Percentiles rank a stretch among this genome's conserved stretches.
These are phyloP conservation scores for Backusella sp. DNA, from an alignment of 192 early-diverging fungal genomes.

Conservation along the genomic window DNA sequence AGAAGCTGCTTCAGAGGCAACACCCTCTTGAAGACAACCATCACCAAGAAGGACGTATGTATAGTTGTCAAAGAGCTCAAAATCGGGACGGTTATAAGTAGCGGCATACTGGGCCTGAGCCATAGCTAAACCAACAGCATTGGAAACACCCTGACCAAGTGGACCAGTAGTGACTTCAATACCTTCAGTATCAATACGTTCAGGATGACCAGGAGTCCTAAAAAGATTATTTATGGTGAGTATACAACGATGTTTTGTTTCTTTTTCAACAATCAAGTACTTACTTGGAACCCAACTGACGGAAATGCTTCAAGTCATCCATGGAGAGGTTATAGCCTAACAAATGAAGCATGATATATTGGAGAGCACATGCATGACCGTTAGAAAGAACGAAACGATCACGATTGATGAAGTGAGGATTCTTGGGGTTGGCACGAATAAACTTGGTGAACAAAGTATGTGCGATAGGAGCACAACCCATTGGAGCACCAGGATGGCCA, in stretches of 20 bases:
- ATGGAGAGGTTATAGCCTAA: constrained; percentile 84
- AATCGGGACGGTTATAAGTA: constrained; percentile 88
- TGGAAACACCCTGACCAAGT: constrained; percentile 89
- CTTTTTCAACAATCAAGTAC: constrained; percentile 24
- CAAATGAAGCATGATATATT: constrained; percentile 89
- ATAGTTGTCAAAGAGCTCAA: constrained; percentile 82
- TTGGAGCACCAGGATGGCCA: constrained; percentile 96
- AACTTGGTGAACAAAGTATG: constrained; percentile 85
- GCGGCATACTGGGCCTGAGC: constrained; percentile 88
- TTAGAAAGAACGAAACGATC: constrained; percentile 98
- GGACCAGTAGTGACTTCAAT: constrained; percentile 98
- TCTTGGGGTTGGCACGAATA: constrained; percentile 81
- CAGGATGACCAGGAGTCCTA: constrained; percentile 97
- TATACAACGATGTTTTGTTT: not conserved
- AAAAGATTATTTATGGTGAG: not conserved
- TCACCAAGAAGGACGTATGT: constrained; percentile 87
- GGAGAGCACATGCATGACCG: constrained; percentile 94
- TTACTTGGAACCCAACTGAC: constrained; percentile 78
- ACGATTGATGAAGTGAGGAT: constrained; percentile 91
- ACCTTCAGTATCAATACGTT: constrained; percentile 81
- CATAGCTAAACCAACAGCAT: constrained; percentile 91
- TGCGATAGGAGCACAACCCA: constrained; percentile 96
- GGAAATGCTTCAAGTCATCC: constrained; percentile 90
- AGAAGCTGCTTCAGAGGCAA: constrained; percentile 79
- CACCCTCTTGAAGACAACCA: constrained; percentile 98